Conservation (phyloP, 768 basidiomycete species). For the Tricholoma furcatifolium region DNA sequence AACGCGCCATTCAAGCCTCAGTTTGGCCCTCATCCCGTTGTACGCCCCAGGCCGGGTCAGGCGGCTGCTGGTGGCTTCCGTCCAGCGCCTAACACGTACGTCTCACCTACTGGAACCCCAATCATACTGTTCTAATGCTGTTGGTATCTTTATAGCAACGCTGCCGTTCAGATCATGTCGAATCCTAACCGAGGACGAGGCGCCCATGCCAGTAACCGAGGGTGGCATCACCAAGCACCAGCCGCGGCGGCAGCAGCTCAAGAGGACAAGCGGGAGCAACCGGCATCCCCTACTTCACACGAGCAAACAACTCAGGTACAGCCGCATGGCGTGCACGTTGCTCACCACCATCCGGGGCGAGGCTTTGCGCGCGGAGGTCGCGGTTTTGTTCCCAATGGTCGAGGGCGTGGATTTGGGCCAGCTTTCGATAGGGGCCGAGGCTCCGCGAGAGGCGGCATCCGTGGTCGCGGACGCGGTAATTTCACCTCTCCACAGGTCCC, state of each 20-base stretch:
- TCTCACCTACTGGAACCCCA: constrained; percentile 18
- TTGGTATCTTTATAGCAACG: constrained; percentile 17
- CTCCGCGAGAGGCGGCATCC: constrained; percentile 27
- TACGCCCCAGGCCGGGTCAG: constrained; percentile 56
- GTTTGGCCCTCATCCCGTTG: constrained; percentile 61
- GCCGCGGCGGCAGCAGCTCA: not conserved
- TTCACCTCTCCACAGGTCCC: constrained; percentile 23
- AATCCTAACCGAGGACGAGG: constrained; percentile 64
- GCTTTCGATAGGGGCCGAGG: constrained; percentile 34
- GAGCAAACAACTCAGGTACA: constrained; percentile 1
- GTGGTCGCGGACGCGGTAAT: constrained; percentile 39
- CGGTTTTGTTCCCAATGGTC: constrained; percentile 27
- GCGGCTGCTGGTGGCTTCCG: constrained; percentile 62
- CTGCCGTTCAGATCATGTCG: constrained; percentile 67
- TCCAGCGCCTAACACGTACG: constrained; percentile 42
- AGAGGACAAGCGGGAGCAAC: constrained; percentile 3
- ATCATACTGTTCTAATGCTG: not conserved
- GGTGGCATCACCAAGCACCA: constrained; percentile 21
- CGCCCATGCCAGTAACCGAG: constrained; percentile 33
- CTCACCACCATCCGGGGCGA: constrained; percentile 16
- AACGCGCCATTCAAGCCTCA: constrained; percentile 63
- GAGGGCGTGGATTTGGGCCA: constrained; percentile 27
- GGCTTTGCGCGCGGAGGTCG: constrained; percentile 27
- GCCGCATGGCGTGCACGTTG: constrained; percentile 14
- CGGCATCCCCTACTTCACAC: constrained; percentile 1